Base-by-base conservation (phyloP, 1,139 yeast species). In the Blastobotrys illinoisensis region DNA sequence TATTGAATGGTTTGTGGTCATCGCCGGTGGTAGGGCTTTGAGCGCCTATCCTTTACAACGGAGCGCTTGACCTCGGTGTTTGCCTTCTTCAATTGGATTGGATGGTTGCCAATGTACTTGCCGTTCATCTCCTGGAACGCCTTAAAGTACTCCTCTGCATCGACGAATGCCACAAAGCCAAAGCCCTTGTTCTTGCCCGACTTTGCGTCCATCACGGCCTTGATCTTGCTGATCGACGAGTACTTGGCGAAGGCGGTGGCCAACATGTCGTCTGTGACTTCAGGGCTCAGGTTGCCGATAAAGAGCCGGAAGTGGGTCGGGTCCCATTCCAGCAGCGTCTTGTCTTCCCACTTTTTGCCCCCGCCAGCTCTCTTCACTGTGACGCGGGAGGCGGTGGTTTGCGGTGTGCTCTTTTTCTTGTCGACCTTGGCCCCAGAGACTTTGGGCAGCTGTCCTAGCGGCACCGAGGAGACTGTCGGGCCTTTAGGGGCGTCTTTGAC, bases 121-220 rank as follows among this genome's bases (percentile, higher is more conserved):
- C 88, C 87, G 66, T 86, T 85, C 83, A 85, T 79, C 62, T 84
- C 88, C 64, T 82, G 83, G 70, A 84, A 86, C 2, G 93, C 90
- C 51, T 72, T 72, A 57, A 86, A 74, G 64, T 85, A 86, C 55
- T 73, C 91, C 28, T 82, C 81, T 0, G 89, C 71, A 57, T 75
- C 76, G 1, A 72, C 73, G 67, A 86, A 86, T 1, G 88, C 81
- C 19, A 86, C 85, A 67, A 86, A 86, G 3, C 90, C 93, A 63
- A 73, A 86, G 3, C 93, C 91, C 67, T 81, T 83, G 56, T 77
- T 76, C 57, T 74, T 74, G 7, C 71, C 73, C 0, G 78, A 67
- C 23, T 55, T 50, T 9, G 52, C 50, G 49, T 67, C 69, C 40
- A 56, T 49, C 5, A 67, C 66, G 3, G 84, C 86, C 56, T 77